phyloP scores from a whole-genome alignment of 1,284 basidiomycete species.

The Pascua guehoae region DNA sequence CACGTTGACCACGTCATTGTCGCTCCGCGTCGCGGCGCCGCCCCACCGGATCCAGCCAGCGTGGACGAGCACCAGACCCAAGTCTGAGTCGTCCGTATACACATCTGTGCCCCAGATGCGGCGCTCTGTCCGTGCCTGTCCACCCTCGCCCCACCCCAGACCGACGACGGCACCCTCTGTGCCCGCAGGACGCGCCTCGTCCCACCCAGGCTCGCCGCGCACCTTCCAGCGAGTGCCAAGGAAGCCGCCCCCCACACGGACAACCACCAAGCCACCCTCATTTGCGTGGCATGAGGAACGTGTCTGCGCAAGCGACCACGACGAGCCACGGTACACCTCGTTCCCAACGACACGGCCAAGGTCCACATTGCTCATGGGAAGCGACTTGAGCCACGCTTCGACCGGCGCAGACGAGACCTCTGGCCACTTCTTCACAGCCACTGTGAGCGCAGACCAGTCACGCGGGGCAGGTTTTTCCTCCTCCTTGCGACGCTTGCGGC shows the following conservation, averaged over 20 bases:
- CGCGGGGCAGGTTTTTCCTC: slow-evolving; percentile 28
- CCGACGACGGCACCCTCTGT: slow-evolving; percentile 13
- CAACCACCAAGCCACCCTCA: slow-evolving; percentile 29
- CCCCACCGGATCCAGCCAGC: slow-evolving; percentile 54
- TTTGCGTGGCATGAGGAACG: neutral
- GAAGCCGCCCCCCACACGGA: slow-evolving; percentile 36
- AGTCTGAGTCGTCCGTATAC: slow-evolving; percentile 60
- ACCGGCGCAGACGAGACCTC: slow-evolving; percentile 32
- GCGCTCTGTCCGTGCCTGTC: slow-evolving; percentile 28
- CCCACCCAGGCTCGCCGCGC: slow-evolving; percentile 44
- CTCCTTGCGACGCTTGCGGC: slow-evolving; percentile 35
- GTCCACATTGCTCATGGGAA: slow-evolving; percentile 9
- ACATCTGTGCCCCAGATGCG: slow-evolving; percentile 58
- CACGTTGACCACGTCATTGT: slow-evolving; percentile 49
- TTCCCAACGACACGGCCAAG: slow-evolving; percentile 18
- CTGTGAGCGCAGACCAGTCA: slow-evolving; percentile 30
- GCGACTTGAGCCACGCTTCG: slow-evolving; percentile 30
- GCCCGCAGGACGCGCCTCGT: slow-evolving; percentile 23
- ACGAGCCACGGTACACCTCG: slow-evolving; percentile 29
- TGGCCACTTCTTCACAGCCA: slow-evolving; percentile 24
- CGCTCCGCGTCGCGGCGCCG: slow-evolving; percentile 6
- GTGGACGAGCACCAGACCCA: slow-evolving; percentile 55
- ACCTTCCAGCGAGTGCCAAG: slow-evolving; percentile 40
- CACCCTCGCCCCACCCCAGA: slow-evolving; percentile 14
- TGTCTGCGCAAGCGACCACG: slow-evolving; percentile 31